Evolutionary conservation across 1,139 yeast genomes (phyloP), one percentile per base, ranked within the genome.

Genomic region (Komagataea norvegica): DNA sequence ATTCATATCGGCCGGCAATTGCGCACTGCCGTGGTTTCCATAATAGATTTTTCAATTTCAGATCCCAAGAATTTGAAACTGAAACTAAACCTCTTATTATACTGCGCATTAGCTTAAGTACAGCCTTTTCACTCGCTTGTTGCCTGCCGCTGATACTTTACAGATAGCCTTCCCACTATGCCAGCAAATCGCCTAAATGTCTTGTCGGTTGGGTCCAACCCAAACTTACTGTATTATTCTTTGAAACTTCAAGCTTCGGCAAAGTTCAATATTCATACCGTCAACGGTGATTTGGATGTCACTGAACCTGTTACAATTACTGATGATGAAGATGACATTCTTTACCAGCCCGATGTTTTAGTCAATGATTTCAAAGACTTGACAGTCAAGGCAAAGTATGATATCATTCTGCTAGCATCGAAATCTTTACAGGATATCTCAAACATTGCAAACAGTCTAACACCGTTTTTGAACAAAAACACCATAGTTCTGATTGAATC

Each of bases 401-500:
- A 76, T 56, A 64, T 62, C 36, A 58, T 80, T 26, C 62, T 77
- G 29, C 45, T 71, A 6, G 65, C 73, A 11, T 67, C 72, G 1
- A 52, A 57, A 11, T 70, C 76, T 1, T 51, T 72, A 38, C 76
- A 72, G 49, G 74, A 70, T 37, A 55, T 72, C 21, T 66, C 76
- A 3, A 54, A 64, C 1, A 34, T 65, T 14, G 62, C 72, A 14
- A 41, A 61, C 4, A 57, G 60, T 27, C 45, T 72, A 29, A 49
- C 60, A 11, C 54, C 64, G 1, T 42, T 67, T 20, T 43, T 70
- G 24, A 56, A 56, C 29, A 52, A 56, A 49, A 65, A 52, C 36
- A 67, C 86, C 18, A 62, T 77, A 27, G 62, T 83, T 10, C 62
- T 82, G 22, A 61, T 82, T 30, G 93, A 83, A 58, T 73, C 80